Evolutionary conservation across 2,329 filamentous ascomycete species (phyloP).

Genomic region (Chrysoporthe puriensis): DNA sequence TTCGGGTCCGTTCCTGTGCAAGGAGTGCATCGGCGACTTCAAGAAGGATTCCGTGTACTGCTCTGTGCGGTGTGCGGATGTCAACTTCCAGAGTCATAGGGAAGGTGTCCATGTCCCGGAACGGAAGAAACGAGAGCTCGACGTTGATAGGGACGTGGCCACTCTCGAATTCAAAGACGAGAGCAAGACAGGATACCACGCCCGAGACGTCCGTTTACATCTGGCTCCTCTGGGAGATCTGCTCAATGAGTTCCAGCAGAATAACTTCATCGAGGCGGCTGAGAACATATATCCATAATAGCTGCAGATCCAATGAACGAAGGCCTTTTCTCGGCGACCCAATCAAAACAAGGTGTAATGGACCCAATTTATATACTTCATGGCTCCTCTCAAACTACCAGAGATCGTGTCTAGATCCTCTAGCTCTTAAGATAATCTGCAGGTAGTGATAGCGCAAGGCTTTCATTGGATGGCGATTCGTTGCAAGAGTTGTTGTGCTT

Average conservation of each 20-base stretch:
- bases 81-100: constrained; percentile 39
- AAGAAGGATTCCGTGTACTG: constrained; percentile 38
- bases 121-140: constrained; percentile 27
- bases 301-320: not conserved
- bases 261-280: constrained; percentile 18
- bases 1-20: constrained; percentile 36
- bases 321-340: not conserved
- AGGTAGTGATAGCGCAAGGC: too few relatives aligned
- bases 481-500: too few relatives aligned
- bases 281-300: constrained; percentile 8
- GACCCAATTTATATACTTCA: not conserved
- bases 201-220: constrained; percentile 31
- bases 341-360: not conserved
- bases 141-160: constrained; percentile 27
- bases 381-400: not conserved
- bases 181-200: constrained; percentile 30
- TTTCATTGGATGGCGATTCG: too few relatives aligned
- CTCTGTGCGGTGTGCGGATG: constrained; percentile 36
- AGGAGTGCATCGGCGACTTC: constrained; percentile 38
- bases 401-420: not conserved
- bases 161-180: constrained; percentile 28
- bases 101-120: constrained; percentile 38
- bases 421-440: too few relatives aligned
- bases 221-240: constrained; percentile 30
- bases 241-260: constrained; percentile 28